Evolutionary conservation across 2,329 filamentous ascomycete genomes (phyloP), one percentile per base, ranked within the genome.

Genomic region (Cercospora sp.): DNA sequence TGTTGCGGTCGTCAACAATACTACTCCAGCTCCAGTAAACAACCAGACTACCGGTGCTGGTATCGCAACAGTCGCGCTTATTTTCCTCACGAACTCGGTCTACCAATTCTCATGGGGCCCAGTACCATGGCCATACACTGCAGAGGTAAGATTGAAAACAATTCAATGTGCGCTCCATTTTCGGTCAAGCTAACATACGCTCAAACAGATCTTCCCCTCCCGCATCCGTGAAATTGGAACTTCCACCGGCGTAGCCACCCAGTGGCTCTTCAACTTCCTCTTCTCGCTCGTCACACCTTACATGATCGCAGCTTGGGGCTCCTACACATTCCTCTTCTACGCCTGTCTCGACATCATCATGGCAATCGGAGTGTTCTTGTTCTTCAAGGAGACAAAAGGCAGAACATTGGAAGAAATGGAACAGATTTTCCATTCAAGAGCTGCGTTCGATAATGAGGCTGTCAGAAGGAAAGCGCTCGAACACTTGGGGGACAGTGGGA

Each of bases 61-160:
- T 0, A 84, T 86, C 31, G 82, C 82, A 1, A 87, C 85, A 0
- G 80, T 88, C 0, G 81, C 83, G 0, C 77, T 88, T 33, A 87
- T 87, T 59, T 87, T 87, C 73, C 76, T 87, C 9, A 84, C 84
- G 60, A 84, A 87, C 39, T 81, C 86, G 72, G 81, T 80, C 3
- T 87, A 85, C 72, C 83, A 84, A 36, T 82, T 84, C 45, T 83
- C 80, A 0, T 87, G 84, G 84, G 84, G 85, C 0, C 84, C 84
- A 0, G 55, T 72, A 13, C 70, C 83, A 16, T 87, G 84, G 84
- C 79, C 85, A 1, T 86, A 85, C 72, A 79, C 82, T 68, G 80
- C 80, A 1, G 74, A 75, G 70, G 72, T 73, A 18, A 58, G 69
- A 18, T 42, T 23, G 20, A 18, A 63, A 26, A 26, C 23, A 3